Base-by-base conservation (phyloP, 1,139 yeast species). In the Kodamaea alishanica region DNA sequence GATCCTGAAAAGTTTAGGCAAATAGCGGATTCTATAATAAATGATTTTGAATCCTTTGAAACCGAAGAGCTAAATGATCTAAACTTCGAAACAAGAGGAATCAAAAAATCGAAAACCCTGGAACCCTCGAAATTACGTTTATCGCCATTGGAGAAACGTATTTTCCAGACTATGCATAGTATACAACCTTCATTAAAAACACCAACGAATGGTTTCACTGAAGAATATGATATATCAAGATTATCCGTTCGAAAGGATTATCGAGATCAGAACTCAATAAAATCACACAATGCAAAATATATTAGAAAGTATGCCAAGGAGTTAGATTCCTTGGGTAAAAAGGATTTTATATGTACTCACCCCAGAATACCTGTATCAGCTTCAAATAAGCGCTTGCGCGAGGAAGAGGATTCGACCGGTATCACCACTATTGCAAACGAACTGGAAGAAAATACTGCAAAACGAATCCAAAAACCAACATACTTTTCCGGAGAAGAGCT, bases 21-120 rank as follows among this genome's bases (percentile, higher is more conserved):
- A 9, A 39, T 45, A 4, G 39, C 55, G n/a, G 45, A 50, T 7
- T 38, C 34, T 10, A 33, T 61, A 3, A 52, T 42, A 4, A 41
- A 49, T 0, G 64, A 61, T 8, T 45, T 59, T 31, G 32, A 7
- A 2, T 10, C 30, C 5, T 42, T 40, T 37, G 39, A 48, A 4
- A 52, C 49, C 24, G 40, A 41, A 5, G 58, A 54, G 10, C 38
- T 52, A 12, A 47, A 51, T 11, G 41, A 37, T n/a, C 30, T 51
- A 20, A 28, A 29, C 28, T 29, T 24, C 26, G 26, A 25, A 30
- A 23, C n/a, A 12, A 23, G 24, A 22, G n/a, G 9, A 26, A n/a
- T 11, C 12, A 10, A 12, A 34, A 20, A 10, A 9, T 24, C 22
- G 7, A 24, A 25, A 15, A 15, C 4, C 20, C 20, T 15, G 20